phyloP scores from a whole-genome alignment of 441 rosid genomes.

The Erodium chrysanthum region DNA sequence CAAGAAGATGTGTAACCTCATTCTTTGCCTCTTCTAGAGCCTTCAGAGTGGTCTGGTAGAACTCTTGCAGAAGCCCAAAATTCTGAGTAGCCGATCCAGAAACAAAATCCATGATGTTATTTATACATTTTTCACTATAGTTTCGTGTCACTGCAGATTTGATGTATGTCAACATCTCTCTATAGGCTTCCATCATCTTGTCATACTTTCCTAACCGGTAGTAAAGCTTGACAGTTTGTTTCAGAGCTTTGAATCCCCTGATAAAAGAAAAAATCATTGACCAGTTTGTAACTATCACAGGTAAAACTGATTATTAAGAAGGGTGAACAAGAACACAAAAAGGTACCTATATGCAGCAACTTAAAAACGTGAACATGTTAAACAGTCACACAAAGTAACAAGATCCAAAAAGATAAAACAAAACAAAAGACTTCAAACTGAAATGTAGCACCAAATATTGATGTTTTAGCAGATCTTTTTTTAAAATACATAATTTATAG shows the following conservation, averaged over 20 bases:
- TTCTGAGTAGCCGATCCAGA: slow-evolving; percentile 98
- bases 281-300: not conserved
- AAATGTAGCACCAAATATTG: not conserved
- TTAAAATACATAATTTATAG: not conserved
- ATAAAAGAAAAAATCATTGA: slow-evolving; percentile 8
- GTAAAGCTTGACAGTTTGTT: slow-evolving; percentile 94
- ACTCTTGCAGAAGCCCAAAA: slow-evolving; percentile 69
- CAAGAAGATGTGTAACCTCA: slow-evolving; percentile 43
- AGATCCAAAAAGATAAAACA: not conserved
- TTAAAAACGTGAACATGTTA: not conserved
- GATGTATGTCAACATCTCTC: slow-evolving; percentile 91
- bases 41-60: slow-evolving; percentile 88
- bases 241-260: slow-evolving; percentile 98
- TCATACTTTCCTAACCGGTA: slow-evolving; percentile 76
- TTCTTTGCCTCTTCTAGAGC: slow-evolving; percentile 99
- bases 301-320: not conserved
- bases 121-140: slow-evolving; percentile 96
- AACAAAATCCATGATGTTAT: slow-evolving; percentile 96
- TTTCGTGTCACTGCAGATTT: slow-evolving; percentile 95
- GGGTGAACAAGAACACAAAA: not conserved
- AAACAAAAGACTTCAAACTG: not conserved
- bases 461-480: not conserved
- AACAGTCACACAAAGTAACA: not conserved
- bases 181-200: slow-evolving; percentile 92
- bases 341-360: not conserved